Base-by-base conservation (phyloP, 495 filamentous ascomycete genomes). In the Sordaria brevicollis region DNA sequence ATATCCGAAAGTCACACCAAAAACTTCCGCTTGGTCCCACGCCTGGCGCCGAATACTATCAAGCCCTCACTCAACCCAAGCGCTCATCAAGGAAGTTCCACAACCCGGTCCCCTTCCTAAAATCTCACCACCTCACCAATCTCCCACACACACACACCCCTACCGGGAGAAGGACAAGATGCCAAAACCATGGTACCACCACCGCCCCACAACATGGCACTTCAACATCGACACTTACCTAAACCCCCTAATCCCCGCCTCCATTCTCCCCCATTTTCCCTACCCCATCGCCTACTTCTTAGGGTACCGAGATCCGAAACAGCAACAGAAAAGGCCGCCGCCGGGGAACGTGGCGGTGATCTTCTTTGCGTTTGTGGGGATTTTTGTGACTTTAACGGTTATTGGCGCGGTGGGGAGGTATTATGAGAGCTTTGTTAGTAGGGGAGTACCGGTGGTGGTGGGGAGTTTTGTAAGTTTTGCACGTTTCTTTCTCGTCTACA, bases 201-300 rank as follows among this genome's bases (percentile, higher is more conserved):
- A 9, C 19, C 68, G 67, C 3, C 75, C 71, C 17, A 71, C 73
- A 29, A 68, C 74, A 67, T 81, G 80, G 78, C 75, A 91, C 74
- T 83, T 92, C 77, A 87, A 92, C 75, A 85, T 93, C 62, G 91
- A 93, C 79, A 76, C 74, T 10, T 85, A 86, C 73, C 71, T 93
- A 13, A 90, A 91, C 75, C 88, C 83, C 1, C 79, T 88, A 70
- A 67, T 93, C 41, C 89, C 89, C 2, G 71, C 80, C 0, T 81
- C 83, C n/a, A 74, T 80, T 36, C 76, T 88, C 39, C 78, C 81
- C 11, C 70, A 70, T 7, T 70, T 89, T 17, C 85, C 87, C 5
- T 76, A 73, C 36, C 79, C 81, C 2, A 68, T 89, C 19, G 75
- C 83, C 31, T 81, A 83, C 71, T 83, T 88, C 68, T 73, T 89